Conservation (phyloP, 2,329 filamentous ascomycete genomes). For the Penicillium capsulatum region DNA sequence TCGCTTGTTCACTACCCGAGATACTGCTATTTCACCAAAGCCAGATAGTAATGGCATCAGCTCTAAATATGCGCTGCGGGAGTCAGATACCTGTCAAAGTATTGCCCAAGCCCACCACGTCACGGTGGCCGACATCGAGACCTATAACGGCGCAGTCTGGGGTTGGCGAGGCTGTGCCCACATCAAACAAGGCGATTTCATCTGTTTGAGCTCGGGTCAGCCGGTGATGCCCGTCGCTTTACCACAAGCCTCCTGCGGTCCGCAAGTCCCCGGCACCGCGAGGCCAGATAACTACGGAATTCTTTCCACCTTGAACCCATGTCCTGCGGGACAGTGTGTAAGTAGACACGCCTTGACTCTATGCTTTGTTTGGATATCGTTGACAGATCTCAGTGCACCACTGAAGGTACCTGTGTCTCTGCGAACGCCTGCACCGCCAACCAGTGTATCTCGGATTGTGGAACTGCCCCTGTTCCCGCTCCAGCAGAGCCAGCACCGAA, state of each 20-base stretch:
- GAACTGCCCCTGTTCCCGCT: not conserved
- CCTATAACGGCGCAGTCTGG: conserved; percentile 44
- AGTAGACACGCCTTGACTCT: too few species aligned
- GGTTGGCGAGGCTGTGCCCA: conserved; percentile 41
- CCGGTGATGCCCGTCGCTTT: conserved; percentile 42
- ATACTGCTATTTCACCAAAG: not conserved
- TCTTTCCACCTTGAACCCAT: not conserved
- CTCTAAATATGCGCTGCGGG: conserved; percentile 31
- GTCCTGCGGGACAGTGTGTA: not conserved
- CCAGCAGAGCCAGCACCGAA: not conserved
- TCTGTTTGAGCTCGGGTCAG: conserved; percentile 42
- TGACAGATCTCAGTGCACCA: too few species aligned
- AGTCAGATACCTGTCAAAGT: conserved; percentile 34
- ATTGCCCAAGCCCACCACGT: conserved; percentile 37
- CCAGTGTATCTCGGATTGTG: too few species aligned
- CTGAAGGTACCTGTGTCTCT: too few species aligned
- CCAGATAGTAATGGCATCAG: conserved; percentile 26
- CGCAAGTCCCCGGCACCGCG: conserved; percentile 41
- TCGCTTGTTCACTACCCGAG: not conserved
- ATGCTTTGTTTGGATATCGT: too few species aligned
- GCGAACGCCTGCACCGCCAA: too few species aligned
- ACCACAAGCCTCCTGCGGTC: conserved; percentile 45
- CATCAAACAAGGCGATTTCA: conserved; percentile 28
- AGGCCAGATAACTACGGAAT: conserved; percentile 17
- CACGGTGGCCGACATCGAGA: conserved; percentile 39